A percentile compares a stretch with the other conserved stretches of the same genome.
These are phyloP conservation scores for Neurospora africana DNA, from an alignment of 495 filamentous ascomycete species.

Conservation along the genomic window DNA sequence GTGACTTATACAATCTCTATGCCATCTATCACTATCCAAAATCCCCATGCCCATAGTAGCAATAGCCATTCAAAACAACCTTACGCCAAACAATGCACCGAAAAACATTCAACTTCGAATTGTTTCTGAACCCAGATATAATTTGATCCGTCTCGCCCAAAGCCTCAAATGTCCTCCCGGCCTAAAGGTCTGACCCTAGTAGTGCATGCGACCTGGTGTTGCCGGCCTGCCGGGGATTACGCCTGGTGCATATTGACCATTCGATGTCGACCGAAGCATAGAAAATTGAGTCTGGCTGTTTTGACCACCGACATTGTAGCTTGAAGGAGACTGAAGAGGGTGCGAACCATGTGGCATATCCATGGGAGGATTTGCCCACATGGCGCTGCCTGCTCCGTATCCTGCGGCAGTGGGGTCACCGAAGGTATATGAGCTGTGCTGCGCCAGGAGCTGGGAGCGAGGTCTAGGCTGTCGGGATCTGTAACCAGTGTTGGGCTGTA, in stretches of 20 bases:
- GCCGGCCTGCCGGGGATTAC: slow-evolving; percentile 11
- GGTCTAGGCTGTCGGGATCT: slow-evolving; percentile 3
- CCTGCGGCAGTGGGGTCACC: slow-evolving; percentile 2
- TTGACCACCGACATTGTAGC: slow-evolving; percentile 16
- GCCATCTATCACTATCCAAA: not conserved
- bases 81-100: not conserved
- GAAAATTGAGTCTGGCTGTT: slow-evolving; percentile 19
- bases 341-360: slow-evolving; percentile 5
- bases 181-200: slow-evolving; percentile 32
- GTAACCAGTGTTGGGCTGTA: slow-evolving; percentile 8
- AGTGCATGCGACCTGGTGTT: slow-evolving; percentile 22
- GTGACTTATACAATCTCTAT: not conserved
- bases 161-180: not conserved
- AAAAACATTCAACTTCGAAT: not conserved
- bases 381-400: slow-evolving; percentile 2
- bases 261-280: slow-evolving; percentile 18
- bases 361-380: slow-evolving; percentile 15
- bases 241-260: slow-evolving; percentile 20
- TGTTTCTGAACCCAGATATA: not conserved
- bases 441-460: slow-evolving; percentile 13
- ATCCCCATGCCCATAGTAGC: not conserved
- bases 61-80: not conserved
- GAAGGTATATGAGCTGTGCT: slow-evolving; percentile 4
- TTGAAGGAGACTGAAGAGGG: slow-evolving; percentile 11
- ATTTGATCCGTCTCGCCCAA: not conserved